phyloP scores from a whole-genome alignment of 345 rosid genomes.

The Eutrema yunnanense region DNA sequence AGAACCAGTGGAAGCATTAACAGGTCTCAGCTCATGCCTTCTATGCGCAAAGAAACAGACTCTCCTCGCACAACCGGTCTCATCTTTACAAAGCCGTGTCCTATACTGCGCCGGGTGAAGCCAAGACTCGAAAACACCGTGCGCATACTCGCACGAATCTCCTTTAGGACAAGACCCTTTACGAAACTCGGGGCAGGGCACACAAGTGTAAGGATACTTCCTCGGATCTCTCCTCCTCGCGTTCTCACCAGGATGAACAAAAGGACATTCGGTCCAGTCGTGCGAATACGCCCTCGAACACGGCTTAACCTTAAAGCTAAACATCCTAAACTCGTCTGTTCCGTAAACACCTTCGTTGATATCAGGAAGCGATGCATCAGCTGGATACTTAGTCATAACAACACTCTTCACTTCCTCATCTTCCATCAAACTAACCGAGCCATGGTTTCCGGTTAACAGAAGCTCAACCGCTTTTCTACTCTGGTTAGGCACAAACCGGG shows the following conservation, averaged over 20 bases:
- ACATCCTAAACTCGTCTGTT: slow-evolving; percentile 94
- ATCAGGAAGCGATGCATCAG: slow-evolving; percentile 82
- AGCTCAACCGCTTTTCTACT: slow-evolving; percentile 51
- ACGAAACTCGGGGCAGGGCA: slow-evolving; percentile 97
- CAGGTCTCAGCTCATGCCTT: slow-evolving; percentile 81
- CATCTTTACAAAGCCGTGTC: slow-evolving; percentile 96
- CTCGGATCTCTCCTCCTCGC: slow-evolving; percentile 96
- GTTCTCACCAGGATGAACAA: slow-evolving; percentile 98
- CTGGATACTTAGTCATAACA: slow-evolving; percentile 51
- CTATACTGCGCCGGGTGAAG: slow-evolving; percentile 95
- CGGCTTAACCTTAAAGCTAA: slow-evolving; percentile 85
- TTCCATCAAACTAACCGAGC: slow-evolving; percentile 21
- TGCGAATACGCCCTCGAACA: slow-evolving; percentile 98
- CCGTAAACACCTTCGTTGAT: slow-evolving; percentile 81
- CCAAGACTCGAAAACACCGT: slow-evolving; percentile 99
- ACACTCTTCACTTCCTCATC: slow-evolving; percentile 39
- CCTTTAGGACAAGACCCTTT: slow-evolving; percentile 88
- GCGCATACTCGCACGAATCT: slow-evolving; percentile 91
- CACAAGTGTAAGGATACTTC: slow-evolving; percentile 91
- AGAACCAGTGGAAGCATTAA: slow-evolving; percentile 89
- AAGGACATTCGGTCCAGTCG: slow-evolving; percentile 99
- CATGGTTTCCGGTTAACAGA: slow-evolving; percentile 55
- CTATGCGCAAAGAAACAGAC: slow-evolving; percentile 98
- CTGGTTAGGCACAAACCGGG: slow-evolving; percentile 36
- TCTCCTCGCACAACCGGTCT: slow-evolving; percentile 76